These are phyloP conservation scores for Andrographis paniculata DNA, from an alignment of 305 asterid genomes.

Conservation along the genomic window DNA sequence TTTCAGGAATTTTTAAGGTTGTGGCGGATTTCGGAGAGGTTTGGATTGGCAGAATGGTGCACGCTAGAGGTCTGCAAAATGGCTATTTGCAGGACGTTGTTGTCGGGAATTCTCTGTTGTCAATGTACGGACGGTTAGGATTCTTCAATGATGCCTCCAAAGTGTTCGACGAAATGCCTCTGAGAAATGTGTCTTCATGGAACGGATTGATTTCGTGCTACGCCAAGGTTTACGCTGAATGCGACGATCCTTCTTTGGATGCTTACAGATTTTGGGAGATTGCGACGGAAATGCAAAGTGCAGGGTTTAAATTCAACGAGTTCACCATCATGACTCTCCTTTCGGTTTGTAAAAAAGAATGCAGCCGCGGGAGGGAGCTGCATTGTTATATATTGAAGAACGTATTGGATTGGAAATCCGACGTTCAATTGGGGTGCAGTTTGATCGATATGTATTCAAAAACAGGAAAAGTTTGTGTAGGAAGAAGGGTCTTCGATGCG, in stretches of 20 bases:
- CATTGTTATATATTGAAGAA: conserved; percentile 42
- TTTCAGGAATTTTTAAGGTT: conserved; percentile 40
- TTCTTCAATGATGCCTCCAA: conserved; percentile 29
- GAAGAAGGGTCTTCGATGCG: conserved; percentile 42
- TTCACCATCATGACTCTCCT: conserved; percentile 48
- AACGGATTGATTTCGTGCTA: conserved; percentile 43
- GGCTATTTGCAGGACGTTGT: conserved; percentile 46
- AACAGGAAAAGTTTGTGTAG: conserved; percentile 27
- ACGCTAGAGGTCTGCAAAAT: conserved; percentile 33
- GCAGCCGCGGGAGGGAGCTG: conserved; percentile 43
- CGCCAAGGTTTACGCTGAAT: conserved; percentile 19
- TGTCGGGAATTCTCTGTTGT: conserved; percentile 55
- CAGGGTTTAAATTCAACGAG: conserved; percentile 42
- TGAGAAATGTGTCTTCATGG: conserved; percentile 48
- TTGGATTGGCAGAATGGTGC: conserved; percentile 34
- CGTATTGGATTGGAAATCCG: conserved; percentile 30
- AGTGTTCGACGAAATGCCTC: conserved; percentile 61
- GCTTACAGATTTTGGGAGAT: conserved; percentile 31
- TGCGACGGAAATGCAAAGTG: conserved; percentile 40
- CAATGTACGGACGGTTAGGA: conserved; percentile 45
- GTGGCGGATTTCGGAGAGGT: conserved; percentile 36
- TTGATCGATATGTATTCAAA: conserved; percentile 63
- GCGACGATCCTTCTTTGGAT: conserved; percentile 7
- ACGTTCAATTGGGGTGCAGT: conserved; percentile 55
- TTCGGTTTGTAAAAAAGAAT: conserved; percentile 18